Base-by-base conservation (phyloP, 1,139 yeast genomes). In the Starmera stellimalicola region DNA sequence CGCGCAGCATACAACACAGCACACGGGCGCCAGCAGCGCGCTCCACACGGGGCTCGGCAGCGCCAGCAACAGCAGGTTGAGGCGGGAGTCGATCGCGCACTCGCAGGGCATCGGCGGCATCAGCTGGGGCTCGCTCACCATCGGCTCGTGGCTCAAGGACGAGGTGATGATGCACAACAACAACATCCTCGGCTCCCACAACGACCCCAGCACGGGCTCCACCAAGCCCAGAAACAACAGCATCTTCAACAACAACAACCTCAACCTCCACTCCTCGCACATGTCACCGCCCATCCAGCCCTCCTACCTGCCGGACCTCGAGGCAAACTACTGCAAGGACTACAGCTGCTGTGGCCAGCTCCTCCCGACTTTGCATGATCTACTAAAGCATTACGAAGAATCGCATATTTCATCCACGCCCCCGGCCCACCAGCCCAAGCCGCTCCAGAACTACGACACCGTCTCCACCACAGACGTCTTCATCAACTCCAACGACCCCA, bases 41-140 rank as follows among this genome's bases (percentile, higher is more conserved):
- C 12, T 14, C 11, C 25, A 22, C 12, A n/a, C 12, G 12, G 11
- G 14, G 12, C 25, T n/a, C 11, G 14, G 12, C 11, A n/a, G 14
- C 12, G 11, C 25, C 57, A 73, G 70, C 48, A 72, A 70, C 33
- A 56, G 63, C 12, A 57, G 62, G 37, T 67, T 77, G 40, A 72
- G 95, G 48, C 68, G 97, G 40, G 97, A 88, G 49, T 77, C 88
- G 39, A 77, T 91, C 39, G 96, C 96, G 17, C 97, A 88, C 57
- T 81, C 95, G 3, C 95, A 85, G 55, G 97, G 97, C 8, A 83
- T 88, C 77, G 97, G 97, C 28, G 97, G 97, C 33, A 83, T 91
- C 26, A 80, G 94, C n/a, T 91, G 96, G 95, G 97, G 97, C 18
- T 87, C 94, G 3, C 76, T 87, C 39, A 81, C 94, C 17, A 88